Evolutionary conservation across 2,329 filamentous ascomycete genomes (phyloP).

Genomic region (Waltergamsia citrina): DNA sequence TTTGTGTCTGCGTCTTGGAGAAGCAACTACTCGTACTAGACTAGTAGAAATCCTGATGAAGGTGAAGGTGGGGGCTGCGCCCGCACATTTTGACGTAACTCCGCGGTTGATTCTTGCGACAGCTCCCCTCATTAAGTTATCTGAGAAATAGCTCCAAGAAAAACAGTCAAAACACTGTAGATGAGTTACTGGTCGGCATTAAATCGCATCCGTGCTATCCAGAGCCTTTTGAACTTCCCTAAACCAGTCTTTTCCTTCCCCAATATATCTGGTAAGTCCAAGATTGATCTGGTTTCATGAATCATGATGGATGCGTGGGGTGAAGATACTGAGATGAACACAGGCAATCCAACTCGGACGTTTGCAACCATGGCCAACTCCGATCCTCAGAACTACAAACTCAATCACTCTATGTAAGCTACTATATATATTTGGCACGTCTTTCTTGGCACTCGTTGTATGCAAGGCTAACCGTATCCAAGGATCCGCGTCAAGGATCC

Average conservation of each 20-base stretch:
- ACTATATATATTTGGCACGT: background rate
- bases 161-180: too few relatives aligned
- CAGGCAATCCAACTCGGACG: background rate
- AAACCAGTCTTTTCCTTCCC: background rate
- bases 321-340: background rate
- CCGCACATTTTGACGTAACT: too few relatives aligned
- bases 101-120: too few relatives aligned
- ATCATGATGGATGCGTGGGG: background rate
- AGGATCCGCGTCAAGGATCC: slow-evolving; percentile 96
- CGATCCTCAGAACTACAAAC: slow-evolving; percentile 68
- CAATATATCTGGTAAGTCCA: background rate
- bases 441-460: background rate
- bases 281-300: background rate
- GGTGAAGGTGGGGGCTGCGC: too few relatives aligned
- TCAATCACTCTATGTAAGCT: slow-evolving; percentile 77
- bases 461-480: slow-evolving; percentile 4
- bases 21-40: too few relatives aligned
- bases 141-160: too few relatives aligned
- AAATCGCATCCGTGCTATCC: slow-evolving; percentile 2
- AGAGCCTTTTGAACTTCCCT: slow-evolving; percentile 2
- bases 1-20: too few relatives aligned
- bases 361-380: slow-evolving; percentile 48
- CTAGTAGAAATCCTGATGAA: too few relatives aligned
- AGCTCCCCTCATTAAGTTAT: too few relatives aligned
- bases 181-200: slow-evolving; percentile 2